Conservation (phyloP, 2,329 filamentous ascomycete genomes). For the Zelopaecilomyces penicillatus region DNA sequence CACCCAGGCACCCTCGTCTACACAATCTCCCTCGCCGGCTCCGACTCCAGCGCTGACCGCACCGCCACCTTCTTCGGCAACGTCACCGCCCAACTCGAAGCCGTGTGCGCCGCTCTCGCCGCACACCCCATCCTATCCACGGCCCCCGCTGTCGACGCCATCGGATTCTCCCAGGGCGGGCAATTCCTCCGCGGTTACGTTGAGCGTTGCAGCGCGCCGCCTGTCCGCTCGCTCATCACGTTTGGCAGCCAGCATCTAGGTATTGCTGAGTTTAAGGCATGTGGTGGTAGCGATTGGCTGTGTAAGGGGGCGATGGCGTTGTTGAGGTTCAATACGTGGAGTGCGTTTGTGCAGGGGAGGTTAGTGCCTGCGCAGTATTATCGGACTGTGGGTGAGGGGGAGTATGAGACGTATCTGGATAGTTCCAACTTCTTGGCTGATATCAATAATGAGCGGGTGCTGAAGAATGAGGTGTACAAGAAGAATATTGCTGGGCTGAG, state of each 20-base stretch:
- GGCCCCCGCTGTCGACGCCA: constrained; percentile 75
- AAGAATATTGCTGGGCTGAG: constrained; percentile 60
- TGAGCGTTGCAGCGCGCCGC: constrained; percentile 73
- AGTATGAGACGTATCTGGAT: constrained; percentile 64
- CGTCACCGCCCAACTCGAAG: constrained; percentile 65
- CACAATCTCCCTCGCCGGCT: constrained; percentile 61
- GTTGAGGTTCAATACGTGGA: constrained; percentile 75
- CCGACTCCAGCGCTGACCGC: constrained; percentile 60
- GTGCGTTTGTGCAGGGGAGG: constrained; percentile 62
- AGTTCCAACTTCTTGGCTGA: constrained; percentile 85
- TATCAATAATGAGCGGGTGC: constrained; percentile 80
- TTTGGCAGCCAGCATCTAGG: constrained; percentile 91
- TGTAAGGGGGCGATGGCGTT: constrained; percentile 75
- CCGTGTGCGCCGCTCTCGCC: constrained; percentile 71
- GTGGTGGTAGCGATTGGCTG: constrained; percentile 63
- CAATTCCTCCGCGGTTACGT: constrained; percentile 91
- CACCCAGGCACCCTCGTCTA: constrained; percentile 83
- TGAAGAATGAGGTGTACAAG: constrained; percentile 69
- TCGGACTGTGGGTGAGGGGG: constrained; percentile 56
- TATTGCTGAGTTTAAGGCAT: constrained; percentile 74
- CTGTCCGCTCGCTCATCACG: constrained; percentile 71
- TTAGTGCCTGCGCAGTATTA: constrained; percentile 95
- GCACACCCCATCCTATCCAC: constrained; percentile 71
- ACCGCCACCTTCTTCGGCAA: constrained; percentile 87
- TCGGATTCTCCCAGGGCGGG: constrained; percentile 93